Base-by-base conservation (phyloP, 305 asterid genomes). In the Salvia sclarea region DNA sequence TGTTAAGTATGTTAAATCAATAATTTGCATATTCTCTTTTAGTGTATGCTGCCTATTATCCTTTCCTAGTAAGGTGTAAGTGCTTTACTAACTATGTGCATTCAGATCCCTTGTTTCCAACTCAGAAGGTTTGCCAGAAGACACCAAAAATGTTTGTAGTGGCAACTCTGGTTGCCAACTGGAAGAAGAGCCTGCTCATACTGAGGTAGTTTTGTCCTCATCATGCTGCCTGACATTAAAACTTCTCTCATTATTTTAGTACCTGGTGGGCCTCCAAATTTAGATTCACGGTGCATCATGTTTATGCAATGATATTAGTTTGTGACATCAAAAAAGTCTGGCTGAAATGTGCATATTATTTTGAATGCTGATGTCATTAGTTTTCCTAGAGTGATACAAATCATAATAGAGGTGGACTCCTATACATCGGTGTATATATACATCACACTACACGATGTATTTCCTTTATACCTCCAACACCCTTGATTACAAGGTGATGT, bases 21-120 rank as follows among this genome's bases (percentile, higher is more conserved):
- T 44, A 54, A 14, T 61, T 53, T 60, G 55, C 73, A 61, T 37
- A 18, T 52, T 63, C 2, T 18, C 44, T 54, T 73, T 48, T 20
- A 44, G 5, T 53, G 8, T 47, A 50, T 52, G 54, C 12, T 69
- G 71, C 68, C 33, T 48, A 45, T 40, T 63, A 49, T 68, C 22
- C 12, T 49, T 69, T 49, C 38, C 22, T 69, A 16, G 41, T 41
- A 3, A 38, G 43, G 12, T 37, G 41, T 4, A 12, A 68, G 45
- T n/a, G 6, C 48, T 65, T 68, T 43, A 77, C 73, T 50, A 5
- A 35, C 20, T 57, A 61, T 67, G 13, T 76, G 73, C 76, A 54
- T 61, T 48, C 84, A 94, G 98, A 72, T 81, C 92, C 31, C 45
- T 86, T 68, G 82, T 83, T 65, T 81, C 96, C 62, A 61, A 72